Evolutionary conservation across 2,329 filamentous ascomycete species (phyloP).

Genomic region (Coleophoma cylindrospora): DNA sequence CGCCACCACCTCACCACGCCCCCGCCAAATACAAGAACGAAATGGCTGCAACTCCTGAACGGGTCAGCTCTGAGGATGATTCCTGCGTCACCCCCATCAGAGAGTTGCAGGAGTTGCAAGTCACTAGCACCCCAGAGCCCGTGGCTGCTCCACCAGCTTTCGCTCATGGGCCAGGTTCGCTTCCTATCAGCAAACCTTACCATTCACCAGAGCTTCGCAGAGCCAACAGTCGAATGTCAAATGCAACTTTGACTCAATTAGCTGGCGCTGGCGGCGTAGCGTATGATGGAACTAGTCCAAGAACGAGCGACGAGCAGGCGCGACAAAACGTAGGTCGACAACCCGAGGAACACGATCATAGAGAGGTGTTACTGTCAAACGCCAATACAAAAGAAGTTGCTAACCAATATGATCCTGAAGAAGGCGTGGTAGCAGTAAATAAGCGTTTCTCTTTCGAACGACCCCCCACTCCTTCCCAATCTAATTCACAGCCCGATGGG

Average conservation of each 20-base stretch:
- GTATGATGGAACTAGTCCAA: conserved; percentile 33
- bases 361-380: conserved; percentile 34
- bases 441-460: conserved; percentile 21
- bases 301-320: conserved; percentile 15
- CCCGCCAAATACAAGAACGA: conserved; percentile 34
- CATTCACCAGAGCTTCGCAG: conserved; percentile 73
- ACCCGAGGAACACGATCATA: conserved; percentile 28
- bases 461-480: conserved; percentile 10
- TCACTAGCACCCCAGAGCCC: conserved; percentile 59
- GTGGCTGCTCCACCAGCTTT: conserved; percentile 77
- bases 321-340: conserved; percentile 14
- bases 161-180: conserved; percentile 66
- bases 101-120: conserved; percentile 51
- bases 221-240: conserved; percentile 80
- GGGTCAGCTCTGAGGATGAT: conserved; percentile 54
- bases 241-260: conserved; percentile 75
- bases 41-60: conserved; percentile 43
- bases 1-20: conserved; percentile 20
- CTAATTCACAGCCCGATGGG: conserved; percentile 4
- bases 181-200: conserved; percentile 65
- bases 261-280: conserved; percentile 58
- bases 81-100: conserved; percentile 34
- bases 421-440: conserved; percentile 29
- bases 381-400: conserved; percentile 26
- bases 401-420: conserved; percentile 24